Percentiles rank a stretch among this genome's conserved stretches.
Conservation (phyloP, 1,284 basidiomycete genomes). For the Chalciporus sp. region DNA sequence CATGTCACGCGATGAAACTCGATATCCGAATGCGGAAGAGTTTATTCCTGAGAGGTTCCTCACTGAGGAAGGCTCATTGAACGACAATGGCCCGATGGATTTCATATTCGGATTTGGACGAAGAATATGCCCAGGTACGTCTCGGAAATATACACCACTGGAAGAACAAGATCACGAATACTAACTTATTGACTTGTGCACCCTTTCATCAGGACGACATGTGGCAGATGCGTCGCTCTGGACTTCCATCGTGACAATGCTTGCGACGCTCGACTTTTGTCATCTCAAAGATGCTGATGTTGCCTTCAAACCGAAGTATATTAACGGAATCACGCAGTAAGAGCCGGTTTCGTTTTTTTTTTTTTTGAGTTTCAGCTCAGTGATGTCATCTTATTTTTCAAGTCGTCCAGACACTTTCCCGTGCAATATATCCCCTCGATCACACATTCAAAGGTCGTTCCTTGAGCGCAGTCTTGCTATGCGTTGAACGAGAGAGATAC, state of each 20-base stretch:
- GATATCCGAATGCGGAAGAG: conserved; percentile 1
- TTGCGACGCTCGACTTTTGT: conserved; percentile 12
- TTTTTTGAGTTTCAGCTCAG: neutral
- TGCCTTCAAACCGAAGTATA: neutral
- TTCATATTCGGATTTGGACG: conserved; percentile 15
- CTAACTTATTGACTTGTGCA: too few relatives aligned
- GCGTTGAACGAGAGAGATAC: neutral
- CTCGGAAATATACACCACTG: too few relatives aligned
- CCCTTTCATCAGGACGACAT: conserved; percentile 3
- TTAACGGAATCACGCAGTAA: conserved; percentile 1
- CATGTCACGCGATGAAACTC: conserved; percentile 6
- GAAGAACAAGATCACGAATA: neutral
- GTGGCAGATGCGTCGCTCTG: conserved; percentile 12
- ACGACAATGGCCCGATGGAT: neutral
- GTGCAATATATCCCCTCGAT: neutral
- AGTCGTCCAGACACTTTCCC: conserved; percentile 6
- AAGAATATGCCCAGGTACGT: conserved; percentile 5
- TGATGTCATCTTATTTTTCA: neutral
- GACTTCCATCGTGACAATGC: conserved; percentile 7
- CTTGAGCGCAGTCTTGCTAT: neutral
- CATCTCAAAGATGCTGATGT: conserved; percentile 3
- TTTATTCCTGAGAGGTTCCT: conserved; percentile 13
- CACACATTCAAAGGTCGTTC: neutral
- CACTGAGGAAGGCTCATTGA: conserved; percentile 6
- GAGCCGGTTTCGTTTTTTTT: neutral